phyloP scores from a whole-genome alignment of 2,329 filamentous ascomycete genomes.

The Graphiopsis chlorocephala region DNA sequence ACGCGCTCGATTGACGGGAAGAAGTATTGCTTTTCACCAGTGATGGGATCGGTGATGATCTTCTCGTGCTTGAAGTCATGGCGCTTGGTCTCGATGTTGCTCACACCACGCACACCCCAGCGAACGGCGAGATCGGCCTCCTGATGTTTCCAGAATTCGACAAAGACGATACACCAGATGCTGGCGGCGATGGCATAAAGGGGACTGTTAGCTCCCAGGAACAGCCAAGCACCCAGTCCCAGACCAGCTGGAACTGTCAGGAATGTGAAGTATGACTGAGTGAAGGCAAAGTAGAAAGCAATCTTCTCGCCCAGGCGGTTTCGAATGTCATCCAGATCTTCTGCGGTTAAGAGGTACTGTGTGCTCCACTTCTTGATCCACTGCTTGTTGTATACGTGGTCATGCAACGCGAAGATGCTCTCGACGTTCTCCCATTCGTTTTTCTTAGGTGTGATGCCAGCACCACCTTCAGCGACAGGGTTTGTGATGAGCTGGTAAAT shows the following conservation, averaged over 20 bases:
- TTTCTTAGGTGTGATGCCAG: constrained; percentile 51
- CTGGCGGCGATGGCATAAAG: constrained; percentile 75
- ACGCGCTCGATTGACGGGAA: constrained; percentile 76
- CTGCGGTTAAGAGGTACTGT: constrained; percentile 44
- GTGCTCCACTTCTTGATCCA: constrained; percentile 54
- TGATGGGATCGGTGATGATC: constrained; percentile 73
- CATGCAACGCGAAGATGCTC: constrained; percentile 50
- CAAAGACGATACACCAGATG: constrained; percentile 85
- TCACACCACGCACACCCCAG: constrained; percentile 86
- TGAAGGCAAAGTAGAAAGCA: constrained; percentile 93
- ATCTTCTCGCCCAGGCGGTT: constrained; percentile 60
- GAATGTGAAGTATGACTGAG: constrained; percentile 86
- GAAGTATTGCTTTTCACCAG: constrained; percentile 71
- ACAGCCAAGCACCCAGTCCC: constrained; percentile 72
- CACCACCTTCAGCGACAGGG: constrained; percentile 46
- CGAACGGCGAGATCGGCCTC: constrained; percentile 80
- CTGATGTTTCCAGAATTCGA: constrained; percentile 95
- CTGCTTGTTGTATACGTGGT: constrained; percentile 52
- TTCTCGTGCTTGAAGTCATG: constrained; percentile 77
- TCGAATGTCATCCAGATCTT: constrained; percentile 51
- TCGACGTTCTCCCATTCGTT: constrained; percentile 51
- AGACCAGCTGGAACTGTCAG: constrained; percentile 77
- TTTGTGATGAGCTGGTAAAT: constrained; percentile 72
- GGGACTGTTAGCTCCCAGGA: constrained; percentile 81
- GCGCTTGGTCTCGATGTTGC: constrained; percentile 73